These are phyloP conservation scores for Pyracantha coccinea DNA, from an alignment of 331 rosid genomes.

Conservation along the genomic window DNA sequence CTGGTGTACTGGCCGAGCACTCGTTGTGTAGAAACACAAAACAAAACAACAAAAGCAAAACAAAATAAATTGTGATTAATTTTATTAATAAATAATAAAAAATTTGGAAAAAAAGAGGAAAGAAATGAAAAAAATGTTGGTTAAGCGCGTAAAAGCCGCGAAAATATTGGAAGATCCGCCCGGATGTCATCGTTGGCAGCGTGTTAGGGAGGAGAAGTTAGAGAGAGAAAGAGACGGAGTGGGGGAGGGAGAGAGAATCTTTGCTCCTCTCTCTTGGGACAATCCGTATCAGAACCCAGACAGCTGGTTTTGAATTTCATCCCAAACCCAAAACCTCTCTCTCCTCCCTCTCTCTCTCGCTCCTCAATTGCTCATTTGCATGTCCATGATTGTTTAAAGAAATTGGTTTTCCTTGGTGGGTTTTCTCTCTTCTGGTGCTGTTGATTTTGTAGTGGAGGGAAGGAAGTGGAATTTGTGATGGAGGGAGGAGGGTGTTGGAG, in stretches of 20 bases:
- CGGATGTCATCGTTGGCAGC: conserved; percentile 38
- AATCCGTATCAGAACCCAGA: conserved; percentile 17
- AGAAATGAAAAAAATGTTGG: background rate
- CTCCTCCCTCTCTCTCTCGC: background rate
- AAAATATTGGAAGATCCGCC: conserved; percentile 55
- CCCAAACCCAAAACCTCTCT: conserved; percentile 1
- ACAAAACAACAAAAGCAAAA: too few species aligned
- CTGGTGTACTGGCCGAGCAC: too few species aligned
- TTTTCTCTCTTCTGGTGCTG: background rate
- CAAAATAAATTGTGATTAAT: too few species aligned
- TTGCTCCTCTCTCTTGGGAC: conserved; percentile 14
- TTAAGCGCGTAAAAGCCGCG: conserved; percentile 43
- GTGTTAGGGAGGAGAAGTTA: conserved; percentile 12
- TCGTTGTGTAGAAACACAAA: too few species aligned
- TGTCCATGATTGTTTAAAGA: background rate
- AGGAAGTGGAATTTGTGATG: conserved; percentile 16
- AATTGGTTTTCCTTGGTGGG: conserved; percentile 25
- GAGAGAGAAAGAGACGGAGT: conserved; percentile 1
- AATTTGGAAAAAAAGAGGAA: too few species aligned
- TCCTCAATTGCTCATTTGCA: background rate
- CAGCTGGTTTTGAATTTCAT: conserved; percentile 1
- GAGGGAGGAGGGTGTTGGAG: background rate
- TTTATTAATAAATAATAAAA: too few species aligned
- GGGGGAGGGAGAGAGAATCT: conserved; percentile 4
- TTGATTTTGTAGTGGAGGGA: conserved; percentile 11